Percentiles rank a stretch among this genome's conserved stretches.
Evolutionary conservation across 495 filamentous ascomycete genomes (phyloP).

Genomic region (Trypethelium eluteriae): DNA sequence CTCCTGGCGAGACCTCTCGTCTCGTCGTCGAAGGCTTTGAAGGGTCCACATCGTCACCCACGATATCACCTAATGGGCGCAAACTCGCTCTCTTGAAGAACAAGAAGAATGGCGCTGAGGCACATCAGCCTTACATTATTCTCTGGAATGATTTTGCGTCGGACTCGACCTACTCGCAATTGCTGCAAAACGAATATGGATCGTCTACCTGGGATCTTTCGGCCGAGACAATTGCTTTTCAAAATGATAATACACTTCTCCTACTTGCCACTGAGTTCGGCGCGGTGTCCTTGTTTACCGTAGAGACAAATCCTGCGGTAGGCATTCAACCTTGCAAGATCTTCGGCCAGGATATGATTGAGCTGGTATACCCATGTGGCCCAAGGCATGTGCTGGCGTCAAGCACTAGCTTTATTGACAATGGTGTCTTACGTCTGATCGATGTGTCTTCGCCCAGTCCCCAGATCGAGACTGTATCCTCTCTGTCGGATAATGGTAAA

Average conservation of each 20-base stretch:
- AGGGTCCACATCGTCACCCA: conserved; percentile 68
- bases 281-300: neutral
- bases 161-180: neutral
- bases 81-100: conserved; percentile 62
- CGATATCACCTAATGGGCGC: conserved; percentile 66
- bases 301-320: neutral
- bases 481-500: neutral
- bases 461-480: neutral
- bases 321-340: neutral
- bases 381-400: conserved; percentile 2
- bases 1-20: conserved; percentile 4
- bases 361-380: conserved; percentile 1
- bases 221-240: neutral
- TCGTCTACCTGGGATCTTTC: conserved; percentile 7
- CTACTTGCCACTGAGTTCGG: conserved; percentile 1
- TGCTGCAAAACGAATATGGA: neutral
- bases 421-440: conserved; percentile 3
- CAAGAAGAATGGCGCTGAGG: conserved; percentile 74
- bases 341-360: conserved; percentile 4
- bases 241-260: conserved; percentile 8
- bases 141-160: conserved; percentile 35
- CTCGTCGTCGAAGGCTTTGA: conserved; percentile 35
- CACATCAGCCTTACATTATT: conserved; percentile 74
- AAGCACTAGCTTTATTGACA: neutral
- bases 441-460: conserved; percentile 5